Evolutionary conservation across 805 yeast genomes (phyloP).

Genomic region (Cyberlindnera sargentensis): DNA sequence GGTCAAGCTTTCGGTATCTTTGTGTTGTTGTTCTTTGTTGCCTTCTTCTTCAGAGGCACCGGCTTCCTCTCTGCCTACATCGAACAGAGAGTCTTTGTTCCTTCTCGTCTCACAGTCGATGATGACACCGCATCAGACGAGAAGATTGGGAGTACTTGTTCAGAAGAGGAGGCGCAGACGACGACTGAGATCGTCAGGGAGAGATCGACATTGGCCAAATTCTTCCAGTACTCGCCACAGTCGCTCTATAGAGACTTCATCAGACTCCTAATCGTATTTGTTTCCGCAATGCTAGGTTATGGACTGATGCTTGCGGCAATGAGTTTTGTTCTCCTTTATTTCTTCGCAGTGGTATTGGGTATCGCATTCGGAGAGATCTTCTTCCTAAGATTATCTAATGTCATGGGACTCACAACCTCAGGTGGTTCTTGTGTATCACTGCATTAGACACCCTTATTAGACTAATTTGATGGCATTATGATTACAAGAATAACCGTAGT

Average conservation of each 20-base stretch:
- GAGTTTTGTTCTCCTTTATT: slow-evolving; percentile 60
- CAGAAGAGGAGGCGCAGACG: not conserved
- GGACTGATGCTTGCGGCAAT: slow-evolving; percentile 75
- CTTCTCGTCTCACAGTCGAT: slow-evolving; percentile 2
- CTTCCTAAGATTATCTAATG: slow-evolving; percentile 50
- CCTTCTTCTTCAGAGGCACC: slow-evolving; percentile 53
- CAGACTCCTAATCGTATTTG: slow-evolving; percentile 47
- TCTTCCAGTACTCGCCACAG: slow-evolving; percentile 28
- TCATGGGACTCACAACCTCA: slow-evolving; percentile 27
- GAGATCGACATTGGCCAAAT: slow-evolving; percentile 24
- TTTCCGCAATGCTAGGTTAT: slow-evolving; percentile 61
- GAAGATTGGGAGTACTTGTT: not conserved
- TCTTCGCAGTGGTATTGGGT: slow-evolving; percentile 69
- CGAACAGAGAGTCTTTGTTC: slow-evolving; percentile 50
- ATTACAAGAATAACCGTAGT: too few relatives aligned
- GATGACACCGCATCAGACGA: slow-evolving; percentile 3
- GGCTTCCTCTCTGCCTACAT: slow-evolving; percentile 54
- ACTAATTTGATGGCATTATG: too few relatives aligned
- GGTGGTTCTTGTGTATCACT: slow-evolving; percentile 15
- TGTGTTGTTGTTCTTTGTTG: slow-evolving; percentile 48
- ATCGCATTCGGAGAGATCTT: slow-evolving; percentile 63
- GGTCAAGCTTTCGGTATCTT: slow-evolving; percentile 73
- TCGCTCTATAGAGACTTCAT: slow-evolving; percentile 45
- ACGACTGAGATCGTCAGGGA: slow-evolving; percentile 1
- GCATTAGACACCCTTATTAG: slow-evolving; percentile 8